phyloP scores from a whole-genome alignment of 306 rosid genomes.

The Sesbania bispinosa region DNA sequence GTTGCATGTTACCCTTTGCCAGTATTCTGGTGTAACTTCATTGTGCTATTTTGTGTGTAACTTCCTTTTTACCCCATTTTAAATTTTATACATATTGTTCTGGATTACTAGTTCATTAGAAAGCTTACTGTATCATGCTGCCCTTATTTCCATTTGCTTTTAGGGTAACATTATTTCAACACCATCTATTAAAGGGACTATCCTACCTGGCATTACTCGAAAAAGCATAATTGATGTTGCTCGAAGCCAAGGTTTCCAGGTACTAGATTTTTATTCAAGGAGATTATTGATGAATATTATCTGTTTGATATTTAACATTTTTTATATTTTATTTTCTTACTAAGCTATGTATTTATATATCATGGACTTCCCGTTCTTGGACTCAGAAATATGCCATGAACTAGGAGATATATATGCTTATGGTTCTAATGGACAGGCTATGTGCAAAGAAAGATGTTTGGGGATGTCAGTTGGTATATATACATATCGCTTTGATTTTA shows the following conservation, averaged over 20 bases:
- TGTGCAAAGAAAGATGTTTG: too few relatives aligned
- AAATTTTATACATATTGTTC: not conserved
- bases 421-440: too few relatives aligned
- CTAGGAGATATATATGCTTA: too few relatives aligned
- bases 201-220: constrained; percentile 95
- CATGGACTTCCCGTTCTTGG: too few relatives aligned
- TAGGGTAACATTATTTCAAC: constrained; percentile 78
- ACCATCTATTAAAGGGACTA: constrained; percentile 89
- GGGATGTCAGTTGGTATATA: too few relatives aligned
- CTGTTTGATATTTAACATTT: not conserved
- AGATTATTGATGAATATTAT: constrained; percentile 17
- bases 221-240: constrained; percentile 96
- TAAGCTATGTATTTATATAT: too few relatives aligned
- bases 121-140: constrained; percentile 8
- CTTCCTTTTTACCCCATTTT: not conserved
- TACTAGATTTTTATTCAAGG: constrained; percentile 32
- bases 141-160: constrained; percentile 19
- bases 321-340: not conserved
- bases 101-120: not conserved
- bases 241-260: constrained; percentile 86
- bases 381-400: too few relatives aligned
- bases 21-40: not conserved
- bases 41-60: not conserved
- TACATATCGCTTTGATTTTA: too few relatives aligned
- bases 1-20: not conserved